Conservation (phyloP, 164 flowering plant species). For the Berberis vulgaris region DNA sequence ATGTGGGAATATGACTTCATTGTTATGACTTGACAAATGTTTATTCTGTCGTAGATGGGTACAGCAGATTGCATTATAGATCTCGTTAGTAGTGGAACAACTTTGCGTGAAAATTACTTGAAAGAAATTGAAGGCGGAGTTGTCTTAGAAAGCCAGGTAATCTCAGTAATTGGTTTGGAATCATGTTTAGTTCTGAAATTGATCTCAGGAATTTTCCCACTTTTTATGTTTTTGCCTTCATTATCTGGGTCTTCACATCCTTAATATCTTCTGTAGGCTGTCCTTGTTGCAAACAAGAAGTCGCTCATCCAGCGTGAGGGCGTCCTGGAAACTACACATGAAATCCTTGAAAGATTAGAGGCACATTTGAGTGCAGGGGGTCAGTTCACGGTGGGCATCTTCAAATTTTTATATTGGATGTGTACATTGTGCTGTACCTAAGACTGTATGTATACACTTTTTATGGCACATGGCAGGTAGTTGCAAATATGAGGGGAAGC, state of each 20-base stretch:
- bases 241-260: background rate
- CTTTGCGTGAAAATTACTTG: constrained; percentile 80
- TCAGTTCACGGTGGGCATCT: constrained; percentile 71
- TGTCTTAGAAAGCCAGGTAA: constrained; percentile 90
- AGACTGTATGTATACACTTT: constrained; percentile 5
- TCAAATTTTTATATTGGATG: constrained; percentile 7
- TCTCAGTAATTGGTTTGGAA: background rate
- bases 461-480: constrained; percentile 41
- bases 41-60: constrained; percentile 58
- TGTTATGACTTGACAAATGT: background rate
- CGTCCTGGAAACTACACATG: constrained; percentile 64
- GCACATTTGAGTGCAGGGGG: constrained; percentile 82
- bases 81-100: constrained; percentile 97
- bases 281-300: constrained; percentile 81
- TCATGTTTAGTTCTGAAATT: background rate
- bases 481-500: constrained; percentile 69
- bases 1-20: background rate
- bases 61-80: constrained; percentile 96
- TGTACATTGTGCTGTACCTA: background rate
- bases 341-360: constrained; percentile 92
- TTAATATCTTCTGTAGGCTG: constrained; percentile 49
- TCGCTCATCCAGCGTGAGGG: constrained; percentile 59
- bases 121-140: constrained; percentile 94
- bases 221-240: background rate
- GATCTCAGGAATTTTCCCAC: background rate